Conservation (phyloP, 177 flowering plant species). For the Vitis hybrid region DNA sequence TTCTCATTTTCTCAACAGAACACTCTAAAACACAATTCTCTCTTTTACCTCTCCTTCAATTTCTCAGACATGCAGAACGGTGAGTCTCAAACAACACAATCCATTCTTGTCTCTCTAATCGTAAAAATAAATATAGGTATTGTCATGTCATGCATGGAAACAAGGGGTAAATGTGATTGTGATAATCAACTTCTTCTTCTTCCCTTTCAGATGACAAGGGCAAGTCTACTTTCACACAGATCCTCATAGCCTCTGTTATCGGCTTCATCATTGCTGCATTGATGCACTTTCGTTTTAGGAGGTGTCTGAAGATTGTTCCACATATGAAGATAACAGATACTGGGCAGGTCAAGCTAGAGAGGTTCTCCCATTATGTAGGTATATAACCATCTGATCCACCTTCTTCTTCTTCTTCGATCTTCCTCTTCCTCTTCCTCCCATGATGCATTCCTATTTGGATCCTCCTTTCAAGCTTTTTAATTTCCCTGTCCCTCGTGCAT, state of each 20-base stretch:
- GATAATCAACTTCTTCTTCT: background rate
- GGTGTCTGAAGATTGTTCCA: slow-evolving; percentile 45
- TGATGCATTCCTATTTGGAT: no score
- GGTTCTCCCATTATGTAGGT: slow-evolving; percentile 71
- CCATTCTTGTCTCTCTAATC: no score
- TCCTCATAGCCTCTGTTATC: slow-evolving; percentile 51
- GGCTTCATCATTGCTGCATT: slow-evolving; percentile 53
- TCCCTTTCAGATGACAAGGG: slow-evolving; percentile 14
- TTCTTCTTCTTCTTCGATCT: background rate
- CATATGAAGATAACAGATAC: slow-evolving; percentile 22
- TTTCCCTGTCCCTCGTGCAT: background rate
- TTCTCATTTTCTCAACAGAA: no score
- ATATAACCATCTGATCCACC: slow-evolving; percentile 4
- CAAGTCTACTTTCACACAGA: slow-evolving; percentile 38
- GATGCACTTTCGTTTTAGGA: slow-evolving; percentile 32
- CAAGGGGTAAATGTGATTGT: background rate
- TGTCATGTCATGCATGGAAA: background rate
- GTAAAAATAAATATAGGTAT: background rate
- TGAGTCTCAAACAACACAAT: background rate
- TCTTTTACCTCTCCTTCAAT: background rate
- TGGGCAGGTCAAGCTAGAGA: slow-evolving; percentile 45
- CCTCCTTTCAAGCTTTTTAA: no score
- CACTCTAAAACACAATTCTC: no score
- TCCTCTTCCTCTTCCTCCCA: background rate
- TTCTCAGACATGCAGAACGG: no score